phyloP scores from a whole-genome alignment of 176 grass and related monocot genomes.

The Aegilops longissima region DNA sequence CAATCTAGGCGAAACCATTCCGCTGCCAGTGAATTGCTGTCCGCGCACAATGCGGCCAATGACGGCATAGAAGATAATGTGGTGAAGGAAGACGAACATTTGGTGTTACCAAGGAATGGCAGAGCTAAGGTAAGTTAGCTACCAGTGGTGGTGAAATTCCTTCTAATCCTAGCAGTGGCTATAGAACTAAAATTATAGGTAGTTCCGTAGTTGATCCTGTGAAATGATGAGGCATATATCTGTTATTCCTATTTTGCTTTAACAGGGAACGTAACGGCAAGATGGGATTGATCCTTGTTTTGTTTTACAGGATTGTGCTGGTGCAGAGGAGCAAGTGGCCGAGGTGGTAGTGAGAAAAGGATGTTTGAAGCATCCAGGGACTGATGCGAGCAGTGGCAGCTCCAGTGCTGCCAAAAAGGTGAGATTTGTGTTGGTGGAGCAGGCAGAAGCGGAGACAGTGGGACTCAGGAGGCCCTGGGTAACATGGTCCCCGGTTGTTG shows the following conservation, averaged over 20 bases:
- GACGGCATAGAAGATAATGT: background rate
- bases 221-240: slow-evolving; percentile 25
- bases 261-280: background rate
- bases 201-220: background rate
- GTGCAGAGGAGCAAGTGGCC: background rate
- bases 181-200: background rate
- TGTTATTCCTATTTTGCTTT: slow-evolving; percentile 3
- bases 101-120: background rate
- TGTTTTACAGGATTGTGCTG: slow-evolving; percentile 5
- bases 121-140: background rate
- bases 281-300: background rate
- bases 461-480: background rate
- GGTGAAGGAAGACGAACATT: background rate
- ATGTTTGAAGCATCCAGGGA: slow-evolving; percentile 37
- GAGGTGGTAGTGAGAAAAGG: slow-evolving; percentile 34
- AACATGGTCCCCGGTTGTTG: too few species aligned
- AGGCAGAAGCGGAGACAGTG: background rate
- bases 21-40: background rate
- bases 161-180: background rate
- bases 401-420: slow-evolving; percentile 41
- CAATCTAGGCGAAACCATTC: background rate
- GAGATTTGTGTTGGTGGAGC: slow-evolving; percentile 27
- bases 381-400: background rate
- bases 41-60: background rate
- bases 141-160: background rate